Conservation (phyloP, 2,329 filamentous ascomycete species). For the Cladosporium sp. region DNA sequence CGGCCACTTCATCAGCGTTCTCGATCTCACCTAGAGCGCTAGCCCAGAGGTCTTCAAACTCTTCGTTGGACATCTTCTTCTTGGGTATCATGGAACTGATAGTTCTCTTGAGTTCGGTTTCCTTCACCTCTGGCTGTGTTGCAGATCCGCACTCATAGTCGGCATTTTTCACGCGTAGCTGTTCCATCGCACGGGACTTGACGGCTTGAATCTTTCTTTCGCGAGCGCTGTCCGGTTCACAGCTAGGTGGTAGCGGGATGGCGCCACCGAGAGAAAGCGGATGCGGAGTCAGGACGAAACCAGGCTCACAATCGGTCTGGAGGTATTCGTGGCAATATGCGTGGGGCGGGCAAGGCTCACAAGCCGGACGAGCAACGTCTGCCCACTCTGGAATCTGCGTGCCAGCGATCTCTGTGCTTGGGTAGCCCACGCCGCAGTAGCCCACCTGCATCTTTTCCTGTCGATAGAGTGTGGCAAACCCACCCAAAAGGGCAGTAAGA, state of each 20-base stretch:
- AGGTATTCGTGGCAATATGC: slow-evolving; percentile 81
- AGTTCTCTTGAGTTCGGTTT: slow-evolving; percentile 68
- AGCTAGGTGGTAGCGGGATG: slow-evolving; percentile 81
- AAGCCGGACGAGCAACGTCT: slow-evolving; percentile 67
- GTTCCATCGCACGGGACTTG: slow-evolving; percentile 80
- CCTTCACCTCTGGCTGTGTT: slow-evolving; percentile 61
- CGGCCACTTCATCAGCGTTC: slow-evolving; percentile 56
- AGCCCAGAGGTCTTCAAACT: slow-evolving; percentile 86
- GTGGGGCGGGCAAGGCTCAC: slow-evolving; percentile 84
- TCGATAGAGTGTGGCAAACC: slow-evolving; percentile 77
- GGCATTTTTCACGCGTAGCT: slow-evolving; percentile 77
- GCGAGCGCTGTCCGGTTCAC: slow-evolving; percentile 92
- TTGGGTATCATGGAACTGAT: slow-evolving; percentile 61
- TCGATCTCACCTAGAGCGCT: slow-evolving; percentile 69
- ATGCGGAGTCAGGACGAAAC: slow-evolving; percentile 80
- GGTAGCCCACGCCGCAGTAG: slow-evolving; percentile 77
- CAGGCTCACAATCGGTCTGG: slow-evolving; percentile 73
- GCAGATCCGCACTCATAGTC: slow-evolving; percentile 84
- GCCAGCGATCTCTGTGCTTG: slow-evolving; percentile 54
- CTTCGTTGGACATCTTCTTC: slow-evolving; percentile 76
- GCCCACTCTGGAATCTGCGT: slow-evolving; percentile 70
- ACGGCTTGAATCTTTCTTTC: slow-evolving; percentile 80
- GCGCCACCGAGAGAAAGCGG: slow-evolving; percentile 76
- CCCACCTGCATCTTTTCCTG: slow-evolving; percentile 96
- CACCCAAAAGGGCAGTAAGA: slow-evolving; percentile 62